phyloP scores from a whole-genome alignment of 2,329 filamentous ascomycete species.

The Pseudogymnoascus sp. region DNA sequence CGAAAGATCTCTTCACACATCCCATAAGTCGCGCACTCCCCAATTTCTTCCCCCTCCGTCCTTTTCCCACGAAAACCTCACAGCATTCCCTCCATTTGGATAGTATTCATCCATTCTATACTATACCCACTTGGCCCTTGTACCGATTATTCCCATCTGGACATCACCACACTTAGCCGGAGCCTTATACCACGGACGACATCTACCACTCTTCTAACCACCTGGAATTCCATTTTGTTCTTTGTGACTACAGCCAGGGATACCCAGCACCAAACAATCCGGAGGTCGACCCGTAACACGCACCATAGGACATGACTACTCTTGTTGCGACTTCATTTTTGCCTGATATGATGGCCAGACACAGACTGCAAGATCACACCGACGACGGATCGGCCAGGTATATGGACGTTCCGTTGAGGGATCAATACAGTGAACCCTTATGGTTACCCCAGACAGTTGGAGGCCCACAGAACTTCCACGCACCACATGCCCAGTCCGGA shows the following conservation, averaged over 20 bases:
- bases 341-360: slow-evolving; percentile 9
- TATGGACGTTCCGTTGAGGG: slow-evolving; percentile 1
- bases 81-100: neutral
- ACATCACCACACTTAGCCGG: neutral
- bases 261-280: slow-evolving; percentile 2
- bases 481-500: slow-evolving; percentile 22
- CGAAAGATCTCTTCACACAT: neutral
- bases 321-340: slow-evolving; percentile 1
- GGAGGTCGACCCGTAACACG: neutral
- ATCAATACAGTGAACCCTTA: slow-evolving; percentile 8
- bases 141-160: slow-evolving; percentile 8
- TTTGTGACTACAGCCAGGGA: slow-evolving; percentile 7
- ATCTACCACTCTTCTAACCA: slow-evolving; percentile 6
- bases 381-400: neutral
- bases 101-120: slow-evolving; percentile 8
- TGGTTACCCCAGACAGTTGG: slow-evolving; percentile 17
- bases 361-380: slow-evolving; percentile 8
- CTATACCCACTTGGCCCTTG: neutral
- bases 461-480: slow-evolving; percentile 28
- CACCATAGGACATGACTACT: slow-evolving; percentile 2
- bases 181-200: slow-evolving; percentile 1
- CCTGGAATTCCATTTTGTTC: slow-evolving; percentile 7
- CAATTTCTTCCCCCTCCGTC: neutral
- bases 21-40: slow-evolving; percentile 8
- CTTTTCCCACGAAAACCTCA: neutral